Evolutionary conservation across 306 rosid genomes (phyloP), one percentile per base, ranked within the genome.

Genomic region (Lagenaria siceraria): DNA sequence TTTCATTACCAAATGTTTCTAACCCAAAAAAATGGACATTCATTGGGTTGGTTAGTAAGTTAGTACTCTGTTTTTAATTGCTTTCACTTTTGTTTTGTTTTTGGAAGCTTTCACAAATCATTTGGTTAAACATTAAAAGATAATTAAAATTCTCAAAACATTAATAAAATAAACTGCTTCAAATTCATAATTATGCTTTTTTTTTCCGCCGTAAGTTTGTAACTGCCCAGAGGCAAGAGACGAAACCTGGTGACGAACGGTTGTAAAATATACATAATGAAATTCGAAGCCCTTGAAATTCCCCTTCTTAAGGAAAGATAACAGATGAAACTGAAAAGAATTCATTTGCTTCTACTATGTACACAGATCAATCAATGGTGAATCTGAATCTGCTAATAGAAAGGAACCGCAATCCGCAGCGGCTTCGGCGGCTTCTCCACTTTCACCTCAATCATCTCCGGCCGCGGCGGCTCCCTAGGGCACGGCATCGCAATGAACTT

Each of bases 401-500:
- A 27, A 56, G 98, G 97, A 60, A 89, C 84, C 2, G 90, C 77
- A 0, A 77, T 46, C 12, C 81, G 90, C 69, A 87, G 89, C 4
- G 91, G 96, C 84, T 91, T 90, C 0, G 81, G 80, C 25, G 88
- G 87, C 73, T 85, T 77, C 55, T 83, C 83, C 18, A 87, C 84
- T 38, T 33, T 79, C n/a, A 87, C 80, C 4, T 69, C 46, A 12
- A 86, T 38, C 53, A 77, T 84, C 49, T 88, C 93, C 6, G 82
- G 88, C 11, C 81, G 83, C 7, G 81, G 81, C 21, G 89, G 95
- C 65, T 86, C 87, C 22, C 97, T 68, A 0, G 98, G 98, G 59
- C 96, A 95, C 0, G 98, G 97, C 92, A 88, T 82, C 25, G 98
- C 98, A 54, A 95, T 92, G 73, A 95, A 95, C 69, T 86, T 95